Percentiles rank a stretch among this genome's conserved stretches.
Evolutionary conservation across 768 basidiomycete genomes (phyloP).

Genomic region (Boletales sp.): DNA sequence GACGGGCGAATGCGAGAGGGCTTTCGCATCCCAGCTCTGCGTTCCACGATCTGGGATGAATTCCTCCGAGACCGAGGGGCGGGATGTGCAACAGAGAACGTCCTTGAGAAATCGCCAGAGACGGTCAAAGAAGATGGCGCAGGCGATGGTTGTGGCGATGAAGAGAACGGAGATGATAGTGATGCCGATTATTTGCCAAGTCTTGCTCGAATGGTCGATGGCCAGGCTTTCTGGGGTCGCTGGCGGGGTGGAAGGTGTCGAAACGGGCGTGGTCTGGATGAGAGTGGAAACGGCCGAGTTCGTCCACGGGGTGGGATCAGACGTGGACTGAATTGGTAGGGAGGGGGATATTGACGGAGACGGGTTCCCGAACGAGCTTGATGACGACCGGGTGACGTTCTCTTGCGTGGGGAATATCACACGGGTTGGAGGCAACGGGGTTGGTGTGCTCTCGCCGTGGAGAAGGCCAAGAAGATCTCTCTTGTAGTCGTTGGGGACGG

Average conservation of each 20-base stretch:
- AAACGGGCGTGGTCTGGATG: background rate
- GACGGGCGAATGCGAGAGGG: slow-evolving; percentile 4
- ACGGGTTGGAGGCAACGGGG: too few species aligned
- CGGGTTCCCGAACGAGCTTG: background rate
- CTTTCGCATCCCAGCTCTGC: slow-evolving; percentile 21
- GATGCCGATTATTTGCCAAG: slow-evolving; percentile 72
- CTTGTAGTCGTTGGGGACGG: background rate
- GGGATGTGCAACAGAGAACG: slow-evolving; percentile 39
- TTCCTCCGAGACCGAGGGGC: slow-evolving; percentile 41
- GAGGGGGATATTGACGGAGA: background rate
- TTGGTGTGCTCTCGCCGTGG: background rate
- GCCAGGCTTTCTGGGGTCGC: slow-evolving; percentile 4
- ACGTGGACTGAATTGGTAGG: background rate
- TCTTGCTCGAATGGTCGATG: slow-evolving; percentile 42
- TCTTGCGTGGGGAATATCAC: too few species aligned
- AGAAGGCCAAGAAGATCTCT: slow-evolving; percentile 19
- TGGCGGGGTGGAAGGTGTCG: slow-evolving; percentile 6
- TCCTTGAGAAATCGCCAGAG: slow-evolving; percentile 62
- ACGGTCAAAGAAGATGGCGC: slow-evolving; percentile 66
- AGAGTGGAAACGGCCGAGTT: background rate
- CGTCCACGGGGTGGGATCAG: background rate
- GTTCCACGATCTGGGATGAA: slow-evolving; percentile 64
- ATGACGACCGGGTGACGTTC: too few species aligned
- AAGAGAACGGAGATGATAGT: slow-evolving; percentile 60
- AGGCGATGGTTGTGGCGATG: slow-evolving; percentile 51